Conservation (phyloP, 306 rosid species). For the Cicer cuneatum region DNA sequence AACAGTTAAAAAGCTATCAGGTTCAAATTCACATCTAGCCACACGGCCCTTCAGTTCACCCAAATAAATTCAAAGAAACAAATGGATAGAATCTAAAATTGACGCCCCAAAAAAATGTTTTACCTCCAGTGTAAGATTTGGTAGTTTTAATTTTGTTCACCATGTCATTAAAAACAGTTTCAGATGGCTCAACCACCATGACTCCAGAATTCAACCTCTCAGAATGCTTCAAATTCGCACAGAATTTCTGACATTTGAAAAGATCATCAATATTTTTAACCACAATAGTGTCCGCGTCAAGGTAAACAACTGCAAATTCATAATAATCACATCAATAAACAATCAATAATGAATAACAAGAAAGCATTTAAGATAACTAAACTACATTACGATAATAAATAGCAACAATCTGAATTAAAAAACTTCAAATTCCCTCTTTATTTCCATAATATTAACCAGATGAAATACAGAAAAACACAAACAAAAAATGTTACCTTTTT, state of each 20-base stretch:
- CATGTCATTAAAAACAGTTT: conserved; percentile 83
- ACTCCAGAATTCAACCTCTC: conserved; percentile 98
- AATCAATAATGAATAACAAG: conserved; percentile 23
- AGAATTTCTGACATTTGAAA: conserved; percentile 87
- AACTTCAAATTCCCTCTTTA: conserved; percentile 12
- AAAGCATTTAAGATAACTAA: neutral
- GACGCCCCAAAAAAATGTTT: neutral
- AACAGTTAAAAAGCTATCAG: conserved; percentile 17
- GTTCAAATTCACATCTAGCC: conserved; percentile 4
- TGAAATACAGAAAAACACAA: neutral
- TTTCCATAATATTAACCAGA: conserved; percentile 18
- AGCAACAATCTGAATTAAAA: conserved; percentile 17
- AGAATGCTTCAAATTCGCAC: conserved; percentile 99
- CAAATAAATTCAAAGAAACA: conserved; percentile 13
- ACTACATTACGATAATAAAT: neutral
- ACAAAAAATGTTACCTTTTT: conserved; percentile 64
- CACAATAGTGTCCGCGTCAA: conserved; percentile 96
- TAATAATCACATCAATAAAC: conserved; percentile 35
- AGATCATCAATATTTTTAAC: conserved; percentile 88
- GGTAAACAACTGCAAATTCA: conserved; percentile 86
- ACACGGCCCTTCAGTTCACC: neutral
- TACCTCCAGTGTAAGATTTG: conserved; percentile 94
- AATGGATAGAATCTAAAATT: conserved; percentile 14
- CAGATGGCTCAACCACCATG: conserved; percentile 95
- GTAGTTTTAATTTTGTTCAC: conserved; percentile 77